A percentile compares a stretch with the other conserved stretches of the same genome.
phyloP scores from a whole-genome alignment of 352 stramenopile species.

The Blastocystis sp. region DNA sequence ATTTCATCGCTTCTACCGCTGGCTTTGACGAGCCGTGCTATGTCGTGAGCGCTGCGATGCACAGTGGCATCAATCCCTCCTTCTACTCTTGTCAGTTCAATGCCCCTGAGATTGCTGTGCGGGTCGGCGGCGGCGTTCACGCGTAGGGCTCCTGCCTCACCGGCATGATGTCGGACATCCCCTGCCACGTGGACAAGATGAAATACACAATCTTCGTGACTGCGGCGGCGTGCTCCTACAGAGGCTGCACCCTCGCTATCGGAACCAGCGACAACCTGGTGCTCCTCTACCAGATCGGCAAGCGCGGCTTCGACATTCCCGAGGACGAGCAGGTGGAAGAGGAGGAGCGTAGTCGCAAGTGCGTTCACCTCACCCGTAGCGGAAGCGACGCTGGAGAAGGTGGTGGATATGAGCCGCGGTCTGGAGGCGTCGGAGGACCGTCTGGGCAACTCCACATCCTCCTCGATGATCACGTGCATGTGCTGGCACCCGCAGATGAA shows the following conservation, averaged over 20 bases:
- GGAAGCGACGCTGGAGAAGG: constrained; percentile 59
- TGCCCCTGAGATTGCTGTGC: neutral
- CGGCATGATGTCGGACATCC: constrained; percentile 56
- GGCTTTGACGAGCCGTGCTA: constrained; percentile 9
- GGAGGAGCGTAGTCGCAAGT: constrained; percentile 5
- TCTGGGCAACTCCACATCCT: neutral
- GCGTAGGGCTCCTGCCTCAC: constrained; percentile 37
- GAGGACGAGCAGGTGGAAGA: constrained; percentile 68
- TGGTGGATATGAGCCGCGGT: constrained; percentile 64
- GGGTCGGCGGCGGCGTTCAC: neutral
- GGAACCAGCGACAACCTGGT: constrained; percentile 65
- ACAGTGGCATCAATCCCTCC: constrained; percentile 66
- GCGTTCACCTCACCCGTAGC: neutral
- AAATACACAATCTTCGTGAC: constrained; percentile 23
- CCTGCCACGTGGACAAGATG: neutral
- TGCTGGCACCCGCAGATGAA: constrained; percentile 70
- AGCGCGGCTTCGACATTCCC: constrained; percentile 43
- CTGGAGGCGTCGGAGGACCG: constrained; percentile 50
- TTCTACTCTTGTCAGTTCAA: constrained; percentile 56
- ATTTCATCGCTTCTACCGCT: constrained; percentile 53
- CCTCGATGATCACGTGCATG: constrained; percentile 59
- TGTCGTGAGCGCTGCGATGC: constrained; percentile 45
- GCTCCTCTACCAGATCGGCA: constrained; percentile 67
- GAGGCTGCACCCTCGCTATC: constrained; percentile 59
- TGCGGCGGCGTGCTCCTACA: constrained; percentile 44